A percentile compares a stretch with the other conserved stretches of the same genome.
These are phyloP conservation scores for Fusarium sp. DNA, from an alignment of 2,329 filamentous ascomycete species.

Conservation along the genomic window DNA sequence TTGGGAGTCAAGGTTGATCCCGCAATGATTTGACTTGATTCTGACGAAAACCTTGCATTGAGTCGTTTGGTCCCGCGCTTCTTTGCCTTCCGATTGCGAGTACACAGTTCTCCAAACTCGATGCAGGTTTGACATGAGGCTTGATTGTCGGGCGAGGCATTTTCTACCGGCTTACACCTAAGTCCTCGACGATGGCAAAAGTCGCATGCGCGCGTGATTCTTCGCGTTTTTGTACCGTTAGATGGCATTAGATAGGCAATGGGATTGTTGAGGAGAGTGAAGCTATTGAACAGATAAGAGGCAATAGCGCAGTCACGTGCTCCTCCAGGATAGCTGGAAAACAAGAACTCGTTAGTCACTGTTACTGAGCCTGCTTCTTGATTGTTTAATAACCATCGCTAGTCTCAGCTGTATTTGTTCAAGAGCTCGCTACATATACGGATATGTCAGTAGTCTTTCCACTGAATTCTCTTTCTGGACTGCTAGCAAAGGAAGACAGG, in stretches of 20 bases:
- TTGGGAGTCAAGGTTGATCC: no score
- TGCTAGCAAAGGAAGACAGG: background rate
- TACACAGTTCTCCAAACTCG: background rate
- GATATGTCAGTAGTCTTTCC: background rate
- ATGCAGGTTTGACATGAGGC: background rate
- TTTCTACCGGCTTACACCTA: background rate
- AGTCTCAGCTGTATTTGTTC: accelerated
- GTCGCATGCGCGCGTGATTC: background rate
- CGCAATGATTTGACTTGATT: background rate
- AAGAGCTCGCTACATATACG: background rate
- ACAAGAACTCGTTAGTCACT: background rate
- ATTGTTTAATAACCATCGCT: background rate
- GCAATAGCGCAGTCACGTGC: background rate
- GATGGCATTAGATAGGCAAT: background rate
- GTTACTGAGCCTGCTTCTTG: background rate
- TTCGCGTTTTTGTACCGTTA: background rate
- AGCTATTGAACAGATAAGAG: background rate
- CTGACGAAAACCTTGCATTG: accelerated
- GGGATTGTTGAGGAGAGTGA: background rate
- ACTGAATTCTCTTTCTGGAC: background rate
- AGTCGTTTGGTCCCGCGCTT: background rate
- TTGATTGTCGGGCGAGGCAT: background rate
- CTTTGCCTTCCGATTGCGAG: background rate
- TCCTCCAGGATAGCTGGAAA: background rate
- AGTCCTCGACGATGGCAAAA: background rate